These are phyloP conservation scores for Herpetomonas samuelpessoai DNA, from an alignment of 208 protist genomes.

Conservation along the genomic window DNA sequence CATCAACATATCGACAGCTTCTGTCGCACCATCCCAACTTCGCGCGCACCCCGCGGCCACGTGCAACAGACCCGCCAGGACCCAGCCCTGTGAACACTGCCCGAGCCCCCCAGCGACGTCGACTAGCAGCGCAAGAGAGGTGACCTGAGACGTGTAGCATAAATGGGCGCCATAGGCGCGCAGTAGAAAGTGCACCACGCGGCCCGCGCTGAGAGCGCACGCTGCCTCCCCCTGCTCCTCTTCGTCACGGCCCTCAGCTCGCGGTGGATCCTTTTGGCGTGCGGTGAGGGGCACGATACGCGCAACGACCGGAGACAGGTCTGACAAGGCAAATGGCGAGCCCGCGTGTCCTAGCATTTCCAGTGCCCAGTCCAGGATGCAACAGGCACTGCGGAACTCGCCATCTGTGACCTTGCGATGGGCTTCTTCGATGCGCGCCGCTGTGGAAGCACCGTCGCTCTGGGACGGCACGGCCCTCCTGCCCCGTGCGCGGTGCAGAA, in stretches of 20 bases:
- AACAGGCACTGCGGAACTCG: not conserved
- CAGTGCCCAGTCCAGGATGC: conserved; percentile 22
- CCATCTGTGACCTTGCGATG: not conserved
- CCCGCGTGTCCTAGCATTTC: conserved; percentile 8
- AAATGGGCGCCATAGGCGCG: not conserved
- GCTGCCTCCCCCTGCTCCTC: not conserved
- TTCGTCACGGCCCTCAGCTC: not conserved
- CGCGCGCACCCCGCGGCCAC: not conserved
- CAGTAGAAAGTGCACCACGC: conserved; percentile 5
- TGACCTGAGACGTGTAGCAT: not conserved
- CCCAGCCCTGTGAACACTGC: conserved; percentile 1
- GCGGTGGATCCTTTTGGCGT: too few species aligned
- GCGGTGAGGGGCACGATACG: too few species aligned
- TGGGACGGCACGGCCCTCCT: too few species aligned
- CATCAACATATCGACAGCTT: too few species aligned
- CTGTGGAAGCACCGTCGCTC: too few species aligned
- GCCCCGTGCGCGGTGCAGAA: not conserved
- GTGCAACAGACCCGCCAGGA: not conserved
- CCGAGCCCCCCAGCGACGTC: conserved; percentile 1
- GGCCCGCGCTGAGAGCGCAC: not conserved
- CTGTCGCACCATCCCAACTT: not conserved
- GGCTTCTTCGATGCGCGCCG: conserved; percentile 4
- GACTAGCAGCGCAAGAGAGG: not conserved
- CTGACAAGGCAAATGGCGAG: not conserved
- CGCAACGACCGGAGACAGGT: too few species aligned